These are phyloP conservation scores for Fraxinus albicans DNA, from an alignment of 305 asterid genomes.

Conservation along the genomic window DNA sequence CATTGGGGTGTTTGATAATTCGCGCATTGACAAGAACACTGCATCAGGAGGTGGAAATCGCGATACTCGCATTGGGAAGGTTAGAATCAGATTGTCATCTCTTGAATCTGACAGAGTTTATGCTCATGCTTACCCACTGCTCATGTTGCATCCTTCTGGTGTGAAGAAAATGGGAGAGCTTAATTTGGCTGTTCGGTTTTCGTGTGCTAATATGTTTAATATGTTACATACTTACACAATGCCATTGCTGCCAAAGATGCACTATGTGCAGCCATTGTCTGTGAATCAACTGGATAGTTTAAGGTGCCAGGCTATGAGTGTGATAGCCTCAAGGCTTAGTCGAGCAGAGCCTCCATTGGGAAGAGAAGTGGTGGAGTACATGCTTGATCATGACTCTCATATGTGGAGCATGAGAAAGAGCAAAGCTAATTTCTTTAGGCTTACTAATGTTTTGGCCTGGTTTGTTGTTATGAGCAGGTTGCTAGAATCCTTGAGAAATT, in stretches of 20 bases:
- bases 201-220: constrained; percentile 5
- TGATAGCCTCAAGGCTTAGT: constrained; percentile 6
- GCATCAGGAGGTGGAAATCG: not conserved
- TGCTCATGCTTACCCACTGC: constrained; percentile 18
- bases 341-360: constrained; percentile 32
- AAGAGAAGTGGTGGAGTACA: constrained; percentile 27
- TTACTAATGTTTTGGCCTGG: constrained; percentile 11
- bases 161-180: constrained; percentile 23
- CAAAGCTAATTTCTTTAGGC: constrained; percentile 29
- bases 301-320: constrained; percentile 19
- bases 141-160: constrained; percentile 18
- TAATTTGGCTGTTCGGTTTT: constrained; percentile 15
- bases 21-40: not conserved
- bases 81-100: constrained; percentile 18
- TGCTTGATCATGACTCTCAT: constrained; percentile 24
- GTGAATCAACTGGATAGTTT: constrained; percentile 23
- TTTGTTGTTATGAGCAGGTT: constrained; percentile 10
- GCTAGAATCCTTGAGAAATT: constrained; percentile 6
- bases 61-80: constrained; percentile 14
- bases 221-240: constrained; percentile 8
- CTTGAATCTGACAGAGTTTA: constrained; percentile 20
- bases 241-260: constrained; percentile 21
- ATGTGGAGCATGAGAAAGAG: constrained; percentile 33
- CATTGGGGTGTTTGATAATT: constrained; percentile 16
- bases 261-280: constrained; percentile 13